phyloP scores from a whole-genome alignment of 495 filamentous ascomycete species.

The Pyrenula aspistea region DNA sequence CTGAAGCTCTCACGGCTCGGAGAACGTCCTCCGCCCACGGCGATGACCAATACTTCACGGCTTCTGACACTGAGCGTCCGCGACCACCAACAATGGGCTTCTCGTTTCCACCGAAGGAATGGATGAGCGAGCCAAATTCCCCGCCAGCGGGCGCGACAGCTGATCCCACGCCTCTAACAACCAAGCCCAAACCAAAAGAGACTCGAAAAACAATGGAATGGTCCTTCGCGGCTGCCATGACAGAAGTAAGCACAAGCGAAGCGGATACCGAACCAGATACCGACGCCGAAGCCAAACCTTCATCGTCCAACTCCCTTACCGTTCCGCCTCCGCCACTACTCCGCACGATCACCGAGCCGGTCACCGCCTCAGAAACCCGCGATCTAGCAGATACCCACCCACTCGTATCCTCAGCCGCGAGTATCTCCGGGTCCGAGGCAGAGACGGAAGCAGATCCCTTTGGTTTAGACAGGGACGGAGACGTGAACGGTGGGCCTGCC shows the following conservation, averaged over 20 bases:
- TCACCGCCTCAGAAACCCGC: not conserved
- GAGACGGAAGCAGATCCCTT: slow-evolving; percentile 11
- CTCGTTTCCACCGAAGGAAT: slow-evolving; percentile 26
- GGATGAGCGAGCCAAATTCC: slow-evolving; percentile 11
- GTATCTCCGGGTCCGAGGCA: not conserved
- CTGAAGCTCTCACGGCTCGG: not conserved
- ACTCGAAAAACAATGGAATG: not conserved
- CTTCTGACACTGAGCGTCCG: slow-evolving; percentile 21
- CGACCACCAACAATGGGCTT: slow-evolving; percentile 38
- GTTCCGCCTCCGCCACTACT: not conserved
- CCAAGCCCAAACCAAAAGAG: not conserved
- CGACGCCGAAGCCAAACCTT: not conserved
- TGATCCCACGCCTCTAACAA: too few species aligned
- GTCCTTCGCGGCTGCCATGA: not conserved
- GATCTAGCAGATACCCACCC: not conserved
- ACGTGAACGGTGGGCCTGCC: slow-evolving; percentile 1
- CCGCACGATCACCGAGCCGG: not conserved
- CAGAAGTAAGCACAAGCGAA: not conserved
- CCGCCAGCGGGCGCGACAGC: not conserved
- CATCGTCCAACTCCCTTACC: not conserved
- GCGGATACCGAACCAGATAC: not conserved
- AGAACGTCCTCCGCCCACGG: slow-evolving; percentile 15
- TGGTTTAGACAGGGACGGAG: slow-evolving; percentile 16
- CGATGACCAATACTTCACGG: slow-evolving; percentile 14
- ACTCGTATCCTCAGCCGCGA: not conserved